These are phyloP conservation scores for Diddensiella transvaalensis DNA, from an alignment of 805 yeast species.

Conservation along the genomic window DNA sequence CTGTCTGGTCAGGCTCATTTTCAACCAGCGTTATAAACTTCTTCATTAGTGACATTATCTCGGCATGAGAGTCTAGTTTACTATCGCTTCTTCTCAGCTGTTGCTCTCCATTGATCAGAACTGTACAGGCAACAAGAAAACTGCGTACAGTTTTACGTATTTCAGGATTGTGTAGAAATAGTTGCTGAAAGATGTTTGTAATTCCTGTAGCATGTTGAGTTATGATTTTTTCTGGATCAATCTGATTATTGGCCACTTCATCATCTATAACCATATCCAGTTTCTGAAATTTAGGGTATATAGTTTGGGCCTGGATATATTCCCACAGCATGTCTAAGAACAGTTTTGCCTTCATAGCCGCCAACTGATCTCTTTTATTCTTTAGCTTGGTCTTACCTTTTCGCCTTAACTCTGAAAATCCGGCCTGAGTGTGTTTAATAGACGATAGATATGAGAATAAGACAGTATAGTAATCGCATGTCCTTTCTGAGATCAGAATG, in stretches of 20 bases:
- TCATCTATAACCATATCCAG: conserved; percentile 7
- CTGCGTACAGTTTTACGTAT: conserved; percentile 12
- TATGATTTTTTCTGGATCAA: conserved; percentile 16
- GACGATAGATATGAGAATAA: conserved; percentile 15
- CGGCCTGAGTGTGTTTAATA: conserved; percentile 3
- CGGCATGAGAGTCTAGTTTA: neutral
- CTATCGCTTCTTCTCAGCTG: too few relatives aligned
- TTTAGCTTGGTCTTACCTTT: neutral
- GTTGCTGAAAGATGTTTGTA: conserved; percentile 4
- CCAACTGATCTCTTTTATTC: conserved; percentile 3
- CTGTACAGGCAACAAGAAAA: conserved; percentile 3
- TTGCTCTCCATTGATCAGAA: too few relatives aligned
- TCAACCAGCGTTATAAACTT: neutral
- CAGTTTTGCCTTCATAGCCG: conserved; percentile 11
- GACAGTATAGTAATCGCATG: conserved; percentile 9
- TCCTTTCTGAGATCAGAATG: conserved; percentile 15
- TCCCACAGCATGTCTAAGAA: conserved; percentile 22
- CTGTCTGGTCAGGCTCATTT: neutral
- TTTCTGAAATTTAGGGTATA: conserved; percentile 14
- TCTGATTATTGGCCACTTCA: conserved; percentile 1
- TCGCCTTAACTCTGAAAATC: conserved; percentile 14
- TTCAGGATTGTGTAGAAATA: conserved; percentile 12
- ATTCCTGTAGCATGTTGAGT: conserved; percentile 6
- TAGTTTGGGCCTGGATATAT: conserved; percentile 16
- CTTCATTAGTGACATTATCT: neutral